These are phyloP conservation scores for Cystobasidium onofrii DNA, from an alignment of 768 basidiomycete species.

Conservation along the genomic window DNA sequence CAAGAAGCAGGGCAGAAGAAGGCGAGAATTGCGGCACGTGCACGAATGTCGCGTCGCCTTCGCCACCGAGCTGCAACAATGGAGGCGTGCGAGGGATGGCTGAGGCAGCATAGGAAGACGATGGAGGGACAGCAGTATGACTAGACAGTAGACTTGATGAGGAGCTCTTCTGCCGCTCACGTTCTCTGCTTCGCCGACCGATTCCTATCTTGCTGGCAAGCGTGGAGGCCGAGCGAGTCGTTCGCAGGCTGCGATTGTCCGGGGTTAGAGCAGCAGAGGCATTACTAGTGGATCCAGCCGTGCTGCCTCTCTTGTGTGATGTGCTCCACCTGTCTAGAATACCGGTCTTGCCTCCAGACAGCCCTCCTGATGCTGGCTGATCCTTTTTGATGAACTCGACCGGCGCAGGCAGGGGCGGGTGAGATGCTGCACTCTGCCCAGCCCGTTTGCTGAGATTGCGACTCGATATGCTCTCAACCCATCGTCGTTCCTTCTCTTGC, in stretches of 20 bases:
- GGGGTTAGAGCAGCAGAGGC: background rate
- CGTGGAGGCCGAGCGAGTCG: background rate
- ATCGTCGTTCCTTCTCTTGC: slow-evolving; percentile 8
- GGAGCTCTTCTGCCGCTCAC: background rate
- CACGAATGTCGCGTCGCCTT: background rate
- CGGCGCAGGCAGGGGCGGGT: background rate
- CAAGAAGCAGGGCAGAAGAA: background rate
- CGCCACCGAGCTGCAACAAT: slow-evolving; percentile 4
- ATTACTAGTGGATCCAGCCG: background rate
- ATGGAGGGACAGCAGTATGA: background rate
- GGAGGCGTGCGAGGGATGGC: background rate
- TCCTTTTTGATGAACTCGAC: slow-evolving; percentile 4
- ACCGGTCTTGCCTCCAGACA: background rate
- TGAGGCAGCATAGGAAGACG: too few species aligned
- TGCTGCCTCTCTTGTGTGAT: background rate
- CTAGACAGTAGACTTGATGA: background rate
- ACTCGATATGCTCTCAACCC: slow-evolving; percentile 20
- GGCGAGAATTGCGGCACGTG: slow-evolving; percentile 7
- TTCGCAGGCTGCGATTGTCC: background rate
- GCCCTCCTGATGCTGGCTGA: background rate
- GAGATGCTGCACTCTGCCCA: background rate
- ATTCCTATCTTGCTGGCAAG: background rate
- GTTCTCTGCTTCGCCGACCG: background rate
- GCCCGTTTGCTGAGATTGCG: background rate
- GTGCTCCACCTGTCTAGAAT: background rate